Conservation (phyloP, 352 stramenopile species). For the Globisporangium uncinulatum region DNA sequence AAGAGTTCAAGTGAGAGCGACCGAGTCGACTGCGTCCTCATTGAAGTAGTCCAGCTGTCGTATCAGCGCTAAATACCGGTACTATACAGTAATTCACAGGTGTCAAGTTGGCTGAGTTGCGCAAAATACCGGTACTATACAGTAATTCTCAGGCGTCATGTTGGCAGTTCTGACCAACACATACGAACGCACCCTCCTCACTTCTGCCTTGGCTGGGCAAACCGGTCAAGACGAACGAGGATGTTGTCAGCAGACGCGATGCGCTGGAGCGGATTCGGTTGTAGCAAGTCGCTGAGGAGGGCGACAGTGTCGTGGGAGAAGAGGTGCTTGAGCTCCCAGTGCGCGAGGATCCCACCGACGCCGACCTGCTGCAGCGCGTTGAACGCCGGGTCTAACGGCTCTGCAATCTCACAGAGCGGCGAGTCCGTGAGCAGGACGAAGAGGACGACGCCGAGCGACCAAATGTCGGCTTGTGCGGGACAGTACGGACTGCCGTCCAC, state of each 20-base stretch:
- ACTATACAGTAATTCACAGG: no score
- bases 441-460: constrained; percentile 63
- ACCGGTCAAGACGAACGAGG: background rate
- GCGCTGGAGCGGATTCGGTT: constrained; percentile 4
- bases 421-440: constrained; percentile 72
- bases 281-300: constrained; percentile 26
- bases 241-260: background rate
- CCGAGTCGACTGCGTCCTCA: no score
- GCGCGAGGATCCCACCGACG: background rate
- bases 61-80: no score
- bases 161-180: no score
- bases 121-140: no score
- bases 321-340: background rate
- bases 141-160: no score
- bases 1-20: constrained; percentile 37
- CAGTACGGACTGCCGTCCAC: background rate
- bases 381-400: background rate
- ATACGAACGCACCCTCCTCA: no score
- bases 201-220: no score
- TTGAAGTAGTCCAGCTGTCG: no score
- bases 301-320: background rate
- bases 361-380: background rate
- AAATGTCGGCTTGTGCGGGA: constrained; percentile 39
- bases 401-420: background rate
- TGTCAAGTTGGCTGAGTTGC: no score